A percentile compares a stretch with the other conserved stretches of the same genome.
These are phyloP conservation scores for Trichosanthes truncata DNA, from an alignment of 306 rosid species.

Conservation along the genomic window DNA sequence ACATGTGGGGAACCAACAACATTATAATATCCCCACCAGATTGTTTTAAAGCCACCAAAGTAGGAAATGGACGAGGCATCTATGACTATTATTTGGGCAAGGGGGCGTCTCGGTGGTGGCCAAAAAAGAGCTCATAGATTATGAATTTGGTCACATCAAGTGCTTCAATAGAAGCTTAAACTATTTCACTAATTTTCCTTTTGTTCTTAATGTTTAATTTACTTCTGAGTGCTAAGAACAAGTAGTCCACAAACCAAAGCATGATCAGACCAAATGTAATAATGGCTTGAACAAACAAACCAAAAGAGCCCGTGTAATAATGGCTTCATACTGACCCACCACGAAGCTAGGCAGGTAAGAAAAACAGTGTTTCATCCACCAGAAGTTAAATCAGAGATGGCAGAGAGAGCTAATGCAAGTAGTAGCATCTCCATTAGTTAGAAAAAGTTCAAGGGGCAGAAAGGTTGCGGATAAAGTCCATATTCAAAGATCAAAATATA, in stretches of 20 bases:
- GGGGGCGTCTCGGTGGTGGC: neutral
- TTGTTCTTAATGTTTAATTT: constrained; percentile 18
- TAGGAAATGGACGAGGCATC: neutral
- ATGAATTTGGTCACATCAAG: neutral
- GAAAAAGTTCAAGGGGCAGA: neutral
- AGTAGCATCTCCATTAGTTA: neutral
- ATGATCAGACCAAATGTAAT: constrained; percentile 12
- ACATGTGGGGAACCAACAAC: constrained; percentile 17
- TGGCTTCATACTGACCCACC: constrained; percentile 13
- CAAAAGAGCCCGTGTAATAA: neutral
- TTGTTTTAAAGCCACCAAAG: constrained; percentile 11
- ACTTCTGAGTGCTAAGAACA: constrained; percentile 26
- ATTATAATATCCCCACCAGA: constrained; percentile 15
- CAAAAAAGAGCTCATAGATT: neutral
- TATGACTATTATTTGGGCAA: neutral
- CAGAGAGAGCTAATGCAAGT: neutral
- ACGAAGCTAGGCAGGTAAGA: neutral
- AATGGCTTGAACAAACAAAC: constrained; percentile 13
- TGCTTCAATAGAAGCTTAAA: neutral
- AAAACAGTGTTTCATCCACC: constrained; percentile 7
- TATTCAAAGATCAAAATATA: neutral
- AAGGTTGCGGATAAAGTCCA: neutral
- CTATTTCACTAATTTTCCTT: constrained; percentile 11
- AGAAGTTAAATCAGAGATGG: constrained; percentile 7
- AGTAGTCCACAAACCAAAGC: constrained; percentile 22